Conservation (phyloP, 306 rosid genomes). For the Rosa lucieae region DNA sequence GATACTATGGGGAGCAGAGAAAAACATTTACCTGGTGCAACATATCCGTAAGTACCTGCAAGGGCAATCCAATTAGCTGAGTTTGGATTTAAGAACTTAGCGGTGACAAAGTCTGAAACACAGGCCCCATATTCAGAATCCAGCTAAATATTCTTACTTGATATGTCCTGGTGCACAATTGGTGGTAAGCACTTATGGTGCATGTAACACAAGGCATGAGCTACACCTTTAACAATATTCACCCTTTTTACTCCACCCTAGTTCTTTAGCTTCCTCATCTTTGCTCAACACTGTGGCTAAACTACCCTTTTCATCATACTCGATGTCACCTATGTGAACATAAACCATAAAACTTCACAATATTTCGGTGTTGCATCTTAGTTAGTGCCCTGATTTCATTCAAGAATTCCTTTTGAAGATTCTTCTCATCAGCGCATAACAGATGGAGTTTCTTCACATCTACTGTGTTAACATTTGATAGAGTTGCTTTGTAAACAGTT, state of each 20-base stretch:
- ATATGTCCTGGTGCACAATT: constrained; percentile 17
- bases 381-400: constrained; percentile 20
- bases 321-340: constrained; percentile 3
- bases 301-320: constrained; percentile 20
- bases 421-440: too few species aligned
- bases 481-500: constrained; percentile 6
- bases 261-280: constrained; percentile 8
- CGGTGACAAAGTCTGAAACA: constrained; percentile 22
- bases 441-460: constrained; percentile 21
- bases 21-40: constrained; percentile 11
- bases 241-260: constrained; percentile 24
- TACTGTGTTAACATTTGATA: background rate
- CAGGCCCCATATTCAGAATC: background rate
- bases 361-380: constrained; percentile 18
- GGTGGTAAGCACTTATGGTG: constrained; percentile 18
- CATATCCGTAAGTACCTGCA: constrained; percentile 25
- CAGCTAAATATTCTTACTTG: constrained; percentile 20
- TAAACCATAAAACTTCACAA: constrained; percentile 23
- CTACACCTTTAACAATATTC: constrained; percentile 17
- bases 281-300: background rate
- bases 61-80: constrained; percentile 12
- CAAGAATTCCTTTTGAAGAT: background rate
- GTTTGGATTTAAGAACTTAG: constrained; percentile 6
- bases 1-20: too few species aligned
- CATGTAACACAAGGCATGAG: constrained; percentile 22